Conservation (phyloP, 2,329 filamentous ascomycete species). For the Ophiostoma perfectum region DNA sequence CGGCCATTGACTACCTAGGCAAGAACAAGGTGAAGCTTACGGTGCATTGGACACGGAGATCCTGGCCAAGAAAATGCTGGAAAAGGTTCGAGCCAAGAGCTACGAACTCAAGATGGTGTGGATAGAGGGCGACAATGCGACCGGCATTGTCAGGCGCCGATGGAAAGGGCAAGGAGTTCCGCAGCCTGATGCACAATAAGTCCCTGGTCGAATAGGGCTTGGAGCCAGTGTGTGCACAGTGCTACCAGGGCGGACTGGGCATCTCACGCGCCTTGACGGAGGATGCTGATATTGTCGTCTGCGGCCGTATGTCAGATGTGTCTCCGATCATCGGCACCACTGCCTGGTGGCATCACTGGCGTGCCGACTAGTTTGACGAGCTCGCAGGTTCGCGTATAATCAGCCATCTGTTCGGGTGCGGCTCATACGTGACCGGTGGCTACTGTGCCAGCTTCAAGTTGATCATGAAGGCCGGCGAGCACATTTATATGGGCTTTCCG, state of each 20-base stretch:
- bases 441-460: constrained; percentile 45
- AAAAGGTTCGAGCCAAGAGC: constrained; percentile 27
- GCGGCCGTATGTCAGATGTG: constrained; percentile 38
- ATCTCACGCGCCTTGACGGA: constrained; percentile 34
- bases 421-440: constrained; percentile 42
- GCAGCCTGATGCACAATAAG: constrained; percentile 1
- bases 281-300: constrained; percentile 38
- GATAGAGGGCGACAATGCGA: constrained; percentile 34
- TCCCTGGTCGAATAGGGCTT: neutral
- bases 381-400: neutral
- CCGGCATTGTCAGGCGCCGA: constrained; percentile 24
- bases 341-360: constrained; percentile 26
- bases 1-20: constrained; percentile 31
- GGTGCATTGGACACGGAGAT: constrained; percentile 32
- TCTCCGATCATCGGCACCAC: constrained; percentile 44
- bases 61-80: constrained; percentile 14
- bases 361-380: neutral
- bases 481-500: constrained; percentile 40
- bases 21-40: constrained; percentile 31
- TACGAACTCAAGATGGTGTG: constrained; percentile 33
- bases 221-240: constrained; percentile 27
- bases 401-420: constrained; percentile 38
- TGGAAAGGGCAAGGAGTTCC: constrained; percentile 16
- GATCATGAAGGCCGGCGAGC: constrained; percentile 37
- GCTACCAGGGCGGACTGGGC: constrained; percentile 42